Percentiles rank a stretch among this genome's conserved stretches.
Evolutionary conservation across 352 stramenopile genomes (phyloP).

Genomic region (Thraustochytrium striatum): DNA sequence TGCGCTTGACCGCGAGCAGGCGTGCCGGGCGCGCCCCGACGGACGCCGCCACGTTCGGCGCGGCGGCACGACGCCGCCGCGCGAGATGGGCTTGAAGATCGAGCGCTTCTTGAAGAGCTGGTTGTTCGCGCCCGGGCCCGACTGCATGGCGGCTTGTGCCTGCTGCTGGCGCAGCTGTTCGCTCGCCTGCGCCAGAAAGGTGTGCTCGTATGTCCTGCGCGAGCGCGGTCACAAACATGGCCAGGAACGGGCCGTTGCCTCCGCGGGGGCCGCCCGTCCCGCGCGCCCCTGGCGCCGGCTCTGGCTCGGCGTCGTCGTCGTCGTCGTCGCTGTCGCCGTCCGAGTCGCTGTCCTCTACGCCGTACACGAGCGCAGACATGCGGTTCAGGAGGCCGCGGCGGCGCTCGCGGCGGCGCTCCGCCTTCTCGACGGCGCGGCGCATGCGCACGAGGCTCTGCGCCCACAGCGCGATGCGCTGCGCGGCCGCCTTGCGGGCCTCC

Average conservation of each 20-base stretch:
- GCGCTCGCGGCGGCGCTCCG: conserved; percentile 6
- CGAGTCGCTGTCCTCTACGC: conserved; percentile 31
- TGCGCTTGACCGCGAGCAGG: not conserved
- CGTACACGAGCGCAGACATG: not conserved
- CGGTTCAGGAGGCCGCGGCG: conserved; percentile 2
- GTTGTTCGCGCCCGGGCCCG: no score
- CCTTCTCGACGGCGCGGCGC: conserved; percentile 19
- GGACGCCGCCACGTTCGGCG: no score
- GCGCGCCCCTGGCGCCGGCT: not conserved
- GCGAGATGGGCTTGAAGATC: conserved; percentile 35
- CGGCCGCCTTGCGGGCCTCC: not conserved
- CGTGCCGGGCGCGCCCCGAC: not conserved
- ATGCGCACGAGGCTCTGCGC: conserved; percentile 30
- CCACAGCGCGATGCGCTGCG: not conserved
- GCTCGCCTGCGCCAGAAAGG: no score
- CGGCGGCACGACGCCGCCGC: no score
- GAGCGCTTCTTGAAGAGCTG: not conserved
- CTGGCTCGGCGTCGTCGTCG: not conserved
- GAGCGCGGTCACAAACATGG: no score
- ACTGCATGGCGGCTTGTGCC: no score
- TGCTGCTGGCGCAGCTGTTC: no score
- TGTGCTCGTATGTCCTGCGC: no score
- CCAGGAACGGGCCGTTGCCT: not conserved
- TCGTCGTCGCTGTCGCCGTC: conserved; percentile 36
- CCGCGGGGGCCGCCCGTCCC: not conserved